Base-by-base conservation (phyloP, 306 rosid genomes). In the Dryas drummondii region DNA sequence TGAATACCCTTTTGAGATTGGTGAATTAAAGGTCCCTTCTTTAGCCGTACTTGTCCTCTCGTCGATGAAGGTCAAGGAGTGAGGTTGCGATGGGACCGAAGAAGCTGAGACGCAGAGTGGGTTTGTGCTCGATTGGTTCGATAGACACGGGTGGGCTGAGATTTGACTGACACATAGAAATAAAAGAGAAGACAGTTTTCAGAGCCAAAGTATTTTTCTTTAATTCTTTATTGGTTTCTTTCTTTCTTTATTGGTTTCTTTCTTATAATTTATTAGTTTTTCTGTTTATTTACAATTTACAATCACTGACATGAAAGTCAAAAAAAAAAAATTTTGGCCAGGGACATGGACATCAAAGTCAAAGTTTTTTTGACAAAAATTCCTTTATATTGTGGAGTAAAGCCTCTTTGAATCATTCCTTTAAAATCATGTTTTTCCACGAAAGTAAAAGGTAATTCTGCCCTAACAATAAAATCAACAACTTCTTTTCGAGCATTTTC, bases 41-140 rank as follows among this genome's bases (percentile, higher is more conserved):
- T 69, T 69, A 13, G 73, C 73, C 16, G 8, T 44, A 26, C 27
- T 7, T 49, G 48, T 70, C 73, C 61, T 52, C 48, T 40, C 41
- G 55, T 17, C 41, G 55, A 47, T 3, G 71, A 66, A 3, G n/a
- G 50, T 63, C 68, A 63, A 47, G 37, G 54, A 45, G n/a, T 4
- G 15, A 12, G 15, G 60, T 10, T 48, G 49, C 37, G 61, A n/a
- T 51, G 37, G 37, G 5, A 53, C 40, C 60, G 40, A 70, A 53
- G 40, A 70, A 53, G 50, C 17, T 41, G n/a, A 1, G 68, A 41
- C 6, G 8, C 3, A 19, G 16, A 41, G 9, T 42, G 68, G 27
- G 13, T 7, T 63, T 48, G 11, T 11, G 49, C 27, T 41, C 49
- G 68, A 40, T 63, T 8, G 50, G 68, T 41, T 41, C 22, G 54